Conservation (phyloP, 768 basidiomycete species). For the Boletus barrowsii region DNA sequence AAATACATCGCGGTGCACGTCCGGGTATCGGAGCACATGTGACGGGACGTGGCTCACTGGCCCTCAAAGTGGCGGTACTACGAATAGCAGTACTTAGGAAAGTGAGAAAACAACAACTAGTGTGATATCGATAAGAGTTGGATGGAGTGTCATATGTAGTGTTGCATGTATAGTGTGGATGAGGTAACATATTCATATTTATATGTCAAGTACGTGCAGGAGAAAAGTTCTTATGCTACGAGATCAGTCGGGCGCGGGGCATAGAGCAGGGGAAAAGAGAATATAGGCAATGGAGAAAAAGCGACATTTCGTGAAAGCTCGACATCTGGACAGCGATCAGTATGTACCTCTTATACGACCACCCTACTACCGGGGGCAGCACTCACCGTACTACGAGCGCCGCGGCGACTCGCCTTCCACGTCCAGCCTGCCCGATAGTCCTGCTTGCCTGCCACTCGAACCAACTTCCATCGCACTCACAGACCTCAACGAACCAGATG, state of each 20-base stretch:
- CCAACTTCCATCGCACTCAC: constrained; percentile 19
- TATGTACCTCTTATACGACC: no score
- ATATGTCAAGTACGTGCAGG: constrained; percentile 5
- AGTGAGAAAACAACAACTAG: background rate
- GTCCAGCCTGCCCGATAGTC: constrained; percentile 39
- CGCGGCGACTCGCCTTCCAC: constrained; percentile 24
- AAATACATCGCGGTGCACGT: background rate
- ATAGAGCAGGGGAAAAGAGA: background rate
- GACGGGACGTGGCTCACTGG: background rate
- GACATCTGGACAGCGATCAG: background rate
- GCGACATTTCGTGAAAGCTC: background rate
- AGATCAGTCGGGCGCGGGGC: background rate
- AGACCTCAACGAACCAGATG: constrained; percentile 32
- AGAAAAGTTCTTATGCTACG: constrained; percentile 9
- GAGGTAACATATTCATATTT: constrained; percentile 6
- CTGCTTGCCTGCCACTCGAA: constrained; percentile 30
- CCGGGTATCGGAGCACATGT: background rate
- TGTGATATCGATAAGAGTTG: background rate
- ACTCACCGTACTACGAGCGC: constrained; percentile 9
- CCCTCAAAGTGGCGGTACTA: no score
- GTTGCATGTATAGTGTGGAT: background rate
- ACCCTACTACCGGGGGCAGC: no score
- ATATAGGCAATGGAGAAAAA: background rate
- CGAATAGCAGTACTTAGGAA: no score
- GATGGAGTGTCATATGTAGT: no score